A percentile compares a stretch with the other conserved stretches of the same genome.
phyloP scores from a whole-genome alignment of 2,329 filamentous ascomycete species.

The Fusarium bulbicola region DNA sequence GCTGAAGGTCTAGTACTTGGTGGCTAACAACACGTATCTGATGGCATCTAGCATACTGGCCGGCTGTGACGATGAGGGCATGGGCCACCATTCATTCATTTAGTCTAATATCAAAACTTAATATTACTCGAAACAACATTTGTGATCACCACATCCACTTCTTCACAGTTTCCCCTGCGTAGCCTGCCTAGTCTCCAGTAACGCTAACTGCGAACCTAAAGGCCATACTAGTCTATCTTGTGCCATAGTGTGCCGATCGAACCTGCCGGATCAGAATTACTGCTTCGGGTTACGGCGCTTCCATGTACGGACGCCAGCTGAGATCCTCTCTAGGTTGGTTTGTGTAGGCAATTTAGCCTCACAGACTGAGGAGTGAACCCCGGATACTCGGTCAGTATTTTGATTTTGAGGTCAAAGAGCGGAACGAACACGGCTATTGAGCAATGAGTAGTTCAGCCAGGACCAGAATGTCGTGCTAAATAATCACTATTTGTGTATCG shows the following conservation, averaged over 20 bases:
- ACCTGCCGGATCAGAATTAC: background rate
- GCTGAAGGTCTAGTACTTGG: rapidly evolving
- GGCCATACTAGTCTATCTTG: too few species aligned
- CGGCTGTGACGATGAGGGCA: rapidly evolving
- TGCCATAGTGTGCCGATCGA: background rate
- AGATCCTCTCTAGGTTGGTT: background rate
- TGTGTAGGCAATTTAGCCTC: background rate
- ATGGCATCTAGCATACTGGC: too few species aligned
- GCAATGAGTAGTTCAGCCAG: background rate
- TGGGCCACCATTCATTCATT: background rate
- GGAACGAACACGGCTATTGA: rapidly evolving
- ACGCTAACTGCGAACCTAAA: too few species aligned
- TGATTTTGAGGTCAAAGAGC: background rate
- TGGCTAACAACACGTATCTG: too few species aligned
- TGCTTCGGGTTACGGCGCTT: background rate
- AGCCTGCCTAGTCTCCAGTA: too few species aligned
- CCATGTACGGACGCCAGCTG: background rate
- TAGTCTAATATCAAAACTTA: background rate
- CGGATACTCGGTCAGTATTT: background rate
- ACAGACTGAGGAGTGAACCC: background rate
- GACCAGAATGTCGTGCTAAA: rapidly evolving
- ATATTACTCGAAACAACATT: background rate
- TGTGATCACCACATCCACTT: background rate
- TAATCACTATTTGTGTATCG: rapidly evolving
- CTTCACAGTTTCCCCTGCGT: background rate